Evolutionary conservation across 2,329 filamentous ascomycete genomes (phyloP).

Genomic region (Diplodia sapinea): DNA sequence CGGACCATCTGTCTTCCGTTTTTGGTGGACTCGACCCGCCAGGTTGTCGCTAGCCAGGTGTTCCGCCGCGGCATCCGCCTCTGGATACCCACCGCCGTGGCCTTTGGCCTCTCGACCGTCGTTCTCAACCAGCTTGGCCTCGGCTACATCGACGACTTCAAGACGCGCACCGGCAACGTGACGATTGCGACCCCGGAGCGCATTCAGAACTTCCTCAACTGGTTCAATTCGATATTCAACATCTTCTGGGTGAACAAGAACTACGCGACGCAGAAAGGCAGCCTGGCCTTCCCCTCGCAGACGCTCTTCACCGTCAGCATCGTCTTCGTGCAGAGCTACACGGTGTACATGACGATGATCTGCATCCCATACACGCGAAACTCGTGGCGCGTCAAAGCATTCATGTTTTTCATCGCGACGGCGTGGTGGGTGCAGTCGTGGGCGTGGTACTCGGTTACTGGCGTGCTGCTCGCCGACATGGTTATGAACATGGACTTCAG

Average conservation of each 20-base stretch:
- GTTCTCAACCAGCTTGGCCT: constrained; percentile 44
- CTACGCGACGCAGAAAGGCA: constrained; percentile 50
- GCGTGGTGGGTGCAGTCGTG: constrained; percentile 57
- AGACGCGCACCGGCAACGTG: constrained; percentile 45
- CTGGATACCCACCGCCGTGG: constrained; percentile 50
- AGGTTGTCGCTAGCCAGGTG: constrained; percentile 48
- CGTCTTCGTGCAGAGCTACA: constrained; percentile 56
- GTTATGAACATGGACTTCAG: constrained; percentile 52
- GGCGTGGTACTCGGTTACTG: constrained; percentile 55
- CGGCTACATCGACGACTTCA: constrained; percentile 49
- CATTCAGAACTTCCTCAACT: constrained; percentile 49
- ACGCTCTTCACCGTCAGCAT: constrained; percentile 55
- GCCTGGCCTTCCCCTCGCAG: constrained; percentile 51
- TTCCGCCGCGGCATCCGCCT: constrained; percentile 53
- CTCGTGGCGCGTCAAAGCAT: constrained; percentile 50
- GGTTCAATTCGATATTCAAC: constrained; percentile 55
- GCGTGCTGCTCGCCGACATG: constrained; percentile 56
- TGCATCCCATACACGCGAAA: constrained; percentile 53
- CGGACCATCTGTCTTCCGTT: constrained; percentile 53
- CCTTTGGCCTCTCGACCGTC: constrained; percentile 49
- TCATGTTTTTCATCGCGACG: constrained; percentile 50
- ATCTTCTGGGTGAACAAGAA: constrained; percentile 53
- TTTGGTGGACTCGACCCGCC: constrained; percentile 45
- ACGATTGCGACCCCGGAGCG: constrained; percentile 44
- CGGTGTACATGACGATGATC: constrained; percentile 56